Conservation (phyloP, 495 filamentous ascomycete species). For the Penicillium salamii region DNA sequence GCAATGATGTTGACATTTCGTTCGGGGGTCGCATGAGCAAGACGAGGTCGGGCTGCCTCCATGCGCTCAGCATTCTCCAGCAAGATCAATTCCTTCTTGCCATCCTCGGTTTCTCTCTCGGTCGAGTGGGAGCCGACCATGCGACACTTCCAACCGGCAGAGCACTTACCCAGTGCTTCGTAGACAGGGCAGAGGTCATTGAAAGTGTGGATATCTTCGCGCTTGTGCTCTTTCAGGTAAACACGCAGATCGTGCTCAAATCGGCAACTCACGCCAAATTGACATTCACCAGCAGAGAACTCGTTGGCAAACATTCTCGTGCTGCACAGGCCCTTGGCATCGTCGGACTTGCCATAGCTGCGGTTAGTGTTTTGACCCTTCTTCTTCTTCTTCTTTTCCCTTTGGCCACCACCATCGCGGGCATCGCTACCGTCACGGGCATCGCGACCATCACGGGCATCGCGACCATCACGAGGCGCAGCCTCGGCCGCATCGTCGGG, state of each 20-base stretch:
- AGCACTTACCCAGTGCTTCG: constrained; percentile 70
- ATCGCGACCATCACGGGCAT: too few species aligned
- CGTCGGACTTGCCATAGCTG: constrained; percentile 77
- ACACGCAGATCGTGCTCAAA: constrained; percentile 77
- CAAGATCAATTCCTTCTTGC: constrained; percentile 76
- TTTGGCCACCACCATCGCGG: constrained; percentile 23
- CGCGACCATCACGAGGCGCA: constrained; percentile 42
- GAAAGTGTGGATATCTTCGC: constrained; percentile 72
- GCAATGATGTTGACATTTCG: constrained; percentile 74
- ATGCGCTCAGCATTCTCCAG: constrained; percentile 52
- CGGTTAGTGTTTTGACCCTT: constrained; percentile 87
- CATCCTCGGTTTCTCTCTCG: constrained; percentile 71
- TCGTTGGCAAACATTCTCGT: constrained; percentile 64
- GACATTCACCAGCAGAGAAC: constrained; percentile 70
- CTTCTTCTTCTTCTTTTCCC: constrained; percentile 58
- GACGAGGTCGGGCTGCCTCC: constrained; percentile 32
- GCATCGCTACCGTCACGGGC: constrained; percentile 29
- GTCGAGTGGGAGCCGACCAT: constrained; percentile 78
- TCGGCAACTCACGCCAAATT: constrained; percentile 73
- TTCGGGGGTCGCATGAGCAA: constrained; percentile 43
- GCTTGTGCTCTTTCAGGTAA: constrained; percentile 80
- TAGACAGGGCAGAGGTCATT: constrained; percentile 76
- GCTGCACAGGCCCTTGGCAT: constrained; percentile 74
- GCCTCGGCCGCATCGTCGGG: constrained; percentile 71
- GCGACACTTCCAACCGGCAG: constrained; percentile 87